Evolutionary conservation across 371 early-diverging fungal species (phyloP).

Genomic region (Mortierella sp.): DNA sequence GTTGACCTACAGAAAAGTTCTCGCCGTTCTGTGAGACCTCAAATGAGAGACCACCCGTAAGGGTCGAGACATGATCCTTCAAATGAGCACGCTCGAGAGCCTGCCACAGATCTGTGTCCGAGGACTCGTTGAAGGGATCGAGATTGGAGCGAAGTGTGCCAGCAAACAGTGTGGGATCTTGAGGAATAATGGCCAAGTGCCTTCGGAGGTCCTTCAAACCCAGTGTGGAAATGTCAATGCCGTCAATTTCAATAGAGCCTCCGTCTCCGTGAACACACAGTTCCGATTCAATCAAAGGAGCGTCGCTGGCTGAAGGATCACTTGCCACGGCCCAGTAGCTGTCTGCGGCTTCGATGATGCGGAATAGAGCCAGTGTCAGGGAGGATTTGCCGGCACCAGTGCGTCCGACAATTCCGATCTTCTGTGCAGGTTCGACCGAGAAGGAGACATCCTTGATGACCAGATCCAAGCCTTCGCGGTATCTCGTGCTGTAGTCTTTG

Average conservation of each 20-base stretch:
- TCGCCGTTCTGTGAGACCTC: conserved; percentile 58
- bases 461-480: conserved; percentile 70
- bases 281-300: neutral
- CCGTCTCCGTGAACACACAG: conserved; percentile 1
- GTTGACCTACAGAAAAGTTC: conserved; percentile 69
- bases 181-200: conserved; percentile 90
- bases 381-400: conserved; percentile 82
- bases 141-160: conserved; percentile 68
- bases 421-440: conserved; percentile 55
- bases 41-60: conserved; percentile 56
- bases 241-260: conserved; percentile 78
- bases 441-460: conserved; percentile 66
- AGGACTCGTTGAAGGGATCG: conserved; percentile 69
- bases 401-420: conserved; percentile 70
- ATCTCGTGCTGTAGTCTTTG: conserved; percentile 65
- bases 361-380: conserved; percentile 73
- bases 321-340: conserved; percentile 33
- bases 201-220: conserved; percentile 83
- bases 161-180: conserved; percentile 94
- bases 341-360: conserved; percentile 74
- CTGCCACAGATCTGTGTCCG: conserved; percentile 68
- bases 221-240: conserved; percentile 82
- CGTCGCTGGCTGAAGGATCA: conserved; percentile 3
- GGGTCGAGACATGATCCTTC: conserved; percentile 55
- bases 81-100: conserved; percentile 65